Conservation (phyloP, 2,329 filamentous ascomycete species). For the Cryphonectria nitschkei region DNA sequence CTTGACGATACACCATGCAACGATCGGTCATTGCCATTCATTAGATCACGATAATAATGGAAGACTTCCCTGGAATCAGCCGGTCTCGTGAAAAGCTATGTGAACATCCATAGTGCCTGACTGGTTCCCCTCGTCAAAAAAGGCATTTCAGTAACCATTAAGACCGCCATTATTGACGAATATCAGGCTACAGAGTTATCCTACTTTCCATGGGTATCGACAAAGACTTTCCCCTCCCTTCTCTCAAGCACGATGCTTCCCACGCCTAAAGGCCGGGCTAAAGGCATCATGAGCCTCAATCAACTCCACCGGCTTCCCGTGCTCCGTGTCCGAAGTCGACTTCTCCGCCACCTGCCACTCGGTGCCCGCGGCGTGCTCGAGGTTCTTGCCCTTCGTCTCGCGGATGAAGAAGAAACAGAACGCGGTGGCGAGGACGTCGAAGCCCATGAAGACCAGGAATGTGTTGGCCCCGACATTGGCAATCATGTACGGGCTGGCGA, state of each 20-base stretch:
- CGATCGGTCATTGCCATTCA: too few species aligned
- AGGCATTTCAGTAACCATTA: too few species aligned
- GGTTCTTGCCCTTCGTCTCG: constrained; percentile 24
- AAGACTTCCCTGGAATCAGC: too few species aligned
- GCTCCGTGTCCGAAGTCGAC: constrained; percentile 8
- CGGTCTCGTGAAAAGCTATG: too few species aligned
- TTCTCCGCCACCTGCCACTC: constrained; percentile 19
- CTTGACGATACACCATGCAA: too few species aligned
- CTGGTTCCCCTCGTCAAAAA: too few species aligned
- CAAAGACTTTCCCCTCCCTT: too few species aligned
- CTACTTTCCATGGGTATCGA: background rate
- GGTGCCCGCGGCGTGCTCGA: constrained; percentile 18
- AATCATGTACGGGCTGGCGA: constrained; percentile 23
- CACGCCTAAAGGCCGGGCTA: constrained; percentile 5
- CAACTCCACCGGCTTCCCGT: constrained; percentile 11
- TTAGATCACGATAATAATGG: too few species aligned
- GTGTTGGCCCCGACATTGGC: constrained; percentile 18
- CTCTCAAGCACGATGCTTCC: constrained; percentile 12
- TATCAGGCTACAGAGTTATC: background rate
- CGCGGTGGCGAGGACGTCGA: constrained; percentile 17
- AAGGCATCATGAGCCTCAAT: constrained; percentile 16
- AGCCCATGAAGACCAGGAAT: constrained; percentile 24
- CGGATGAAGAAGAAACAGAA: constrained; percentile 22
- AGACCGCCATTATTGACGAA: background rate
- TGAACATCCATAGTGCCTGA: too few species aligned